These are phyloP conservation scores for Periconia sp. DNA, from an alignment of 2,329 filamentous ascomycete species.

Conservation along the genomic window DNA sequence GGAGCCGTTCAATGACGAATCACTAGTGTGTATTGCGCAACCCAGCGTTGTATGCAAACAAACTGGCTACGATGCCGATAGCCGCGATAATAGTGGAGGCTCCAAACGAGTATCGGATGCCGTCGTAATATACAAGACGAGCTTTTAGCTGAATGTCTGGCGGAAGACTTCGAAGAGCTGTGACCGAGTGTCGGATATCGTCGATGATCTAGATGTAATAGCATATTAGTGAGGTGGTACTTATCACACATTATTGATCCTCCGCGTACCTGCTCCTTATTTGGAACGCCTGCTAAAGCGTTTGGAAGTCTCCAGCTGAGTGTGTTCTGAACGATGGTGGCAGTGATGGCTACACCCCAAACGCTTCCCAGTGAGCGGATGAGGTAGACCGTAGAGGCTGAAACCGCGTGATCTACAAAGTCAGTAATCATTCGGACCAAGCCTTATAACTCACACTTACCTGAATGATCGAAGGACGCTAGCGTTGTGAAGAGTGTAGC, in stretches of 20 bases:
- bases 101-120: conserved; percentile 62
- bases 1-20: background rate
- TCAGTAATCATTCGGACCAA: background rate
- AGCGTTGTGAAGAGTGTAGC: conserved; percentile 65
- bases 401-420: conserved; percentile 64
- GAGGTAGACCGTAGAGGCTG: conserved; percentile 67
- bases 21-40: conserved; percentile 18
- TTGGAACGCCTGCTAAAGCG: conserved; percentile 61
- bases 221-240: too few relatives aligned
- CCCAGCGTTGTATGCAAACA: conserved; percentile 43
- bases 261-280: conserved; percentile 64
- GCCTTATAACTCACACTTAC: conserved; percentile 44
- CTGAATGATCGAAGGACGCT: conserved; percentile 66
- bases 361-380: conserved; percentile 68
- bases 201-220: conserved; percentile 60
- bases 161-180: conserved; percentile 60
- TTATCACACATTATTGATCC: too few relatives aligned
- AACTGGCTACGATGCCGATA: conserved; percentile 56
- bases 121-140: conserved; percentile 65
- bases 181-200: conserved; percentile 66
- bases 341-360: conserved; percentile 68
- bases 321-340: conserved; percentile 68
- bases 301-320: conserved; percentile 61
- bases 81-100: conserved; percentile 60
- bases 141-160: conserved; percentile 63